phyloP scores from a whole-genome alignment of 805 yeast genomes.

The Candida palmyrensis region DNA sequence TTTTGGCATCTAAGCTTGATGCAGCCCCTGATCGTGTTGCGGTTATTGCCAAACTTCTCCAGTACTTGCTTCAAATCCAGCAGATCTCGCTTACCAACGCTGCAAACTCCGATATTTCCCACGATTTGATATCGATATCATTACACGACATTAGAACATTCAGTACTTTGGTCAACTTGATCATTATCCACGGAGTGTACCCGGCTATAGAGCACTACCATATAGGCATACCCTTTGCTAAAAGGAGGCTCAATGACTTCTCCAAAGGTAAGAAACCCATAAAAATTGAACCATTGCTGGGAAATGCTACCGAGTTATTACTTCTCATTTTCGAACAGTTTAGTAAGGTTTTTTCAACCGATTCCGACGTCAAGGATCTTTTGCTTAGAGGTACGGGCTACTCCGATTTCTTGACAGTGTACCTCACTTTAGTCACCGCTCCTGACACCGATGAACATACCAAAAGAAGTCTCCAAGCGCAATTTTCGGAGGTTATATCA shows the following conservation, averaged over 20 bases:
- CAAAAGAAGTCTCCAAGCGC: constrained; percentile 1
- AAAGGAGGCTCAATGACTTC: constrained; percentile 51
- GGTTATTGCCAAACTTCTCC: constrained; percentile 32
- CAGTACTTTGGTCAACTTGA: constrained; percentile 55
- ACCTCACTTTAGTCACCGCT: constrained; percentile 39
- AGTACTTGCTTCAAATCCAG: constrained; percentile 36
- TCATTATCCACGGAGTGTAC: constrained; percentile 69
- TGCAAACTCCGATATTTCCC: constrained; percentile 12
- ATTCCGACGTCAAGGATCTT: constrained; percentile 48
- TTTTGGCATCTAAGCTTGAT: constrained; percentile 8
- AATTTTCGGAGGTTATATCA: constrained; percentile 27
- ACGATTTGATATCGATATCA: constrained; percentile 57
- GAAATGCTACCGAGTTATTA: constrained; percentile 15
- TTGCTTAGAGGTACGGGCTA: constrained; percentile 62
- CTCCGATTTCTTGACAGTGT: constrained; percentile 51
- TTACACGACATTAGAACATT: constrained; percentile 80
- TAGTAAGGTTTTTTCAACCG: constrained; percentile 25
- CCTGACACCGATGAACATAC: constrained; percentile 16
- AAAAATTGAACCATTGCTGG: constrained; percentile 14
- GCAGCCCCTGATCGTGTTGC: constrained; percentile 1
- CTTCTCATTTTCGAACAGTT: constrained; percentile 27
- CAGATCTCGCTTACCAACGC: constrained; percentile 16
- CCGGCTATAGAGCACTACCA: constrained; percentile 50
- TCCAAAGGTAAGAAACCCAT: constrained; percentile 20
- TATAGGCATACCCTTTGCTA: constrained; percentile 60